A percentile compares a stretch with the other conserved stretches of the same genome.
Evolutionary conservation across 331 rosid genomes (phyloP).

Genomic region (Quercus tomentella): DNA sequence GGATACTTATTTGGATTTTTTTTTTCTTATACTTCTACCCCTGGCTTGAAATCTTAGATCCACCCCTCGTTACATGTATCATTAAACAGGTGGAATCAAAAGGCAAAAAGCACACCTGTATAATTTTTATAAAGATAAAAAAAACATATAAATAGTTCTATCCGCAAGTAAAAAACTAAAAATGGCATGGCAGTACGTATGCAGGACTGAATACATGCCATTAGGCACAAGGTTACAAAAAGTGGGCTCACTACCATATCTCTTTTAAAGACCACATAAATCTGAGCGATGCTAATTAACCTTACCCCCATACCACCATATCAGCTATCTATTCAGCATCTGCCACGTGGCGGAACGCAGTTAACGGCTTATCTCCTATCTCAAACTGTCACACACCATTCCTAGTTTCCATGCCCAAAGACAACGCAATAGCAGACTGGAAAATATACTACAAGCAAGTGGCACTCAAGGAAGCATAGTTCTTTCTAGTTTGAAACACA

Average conservation of each 20-base stretch:
- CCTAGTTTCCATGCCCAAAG: slow-evolving; percentile 15
- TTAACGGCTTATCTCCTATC: slow-evolving; percentile 57
- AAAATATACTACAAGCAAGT: background rate
- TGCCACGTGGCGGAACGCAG: slow-evolving; percentile 47
- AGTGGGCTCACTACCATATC: slow-evolving; percentile 44
- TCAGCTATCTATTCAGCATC: slow-evolving; percentile 34
- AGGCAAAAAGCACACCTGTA: too few relatives aligned
- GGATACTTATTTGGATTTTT: too few relatives aligned
- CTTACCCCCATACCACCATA: slow-evolving; percentile 25
- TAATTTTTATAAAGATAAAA: too few relatives aligned
- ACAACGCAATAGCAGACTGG: slow-evolving; percentile 28
- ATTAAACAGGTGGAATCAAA: too few relatives aligned
- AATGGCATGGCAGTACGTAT: background rate
- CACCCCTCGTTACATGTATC: fast-evolving
- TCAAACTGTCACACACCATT: slow-evolving; percentile 26
- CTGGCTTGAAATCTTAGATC: too few relatives aligned
- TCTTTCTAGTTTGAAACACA: background rate
- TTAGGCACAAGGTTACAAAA: slow-evolving; percentile 16
- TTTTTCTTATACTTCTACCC: too few relatives aligned
- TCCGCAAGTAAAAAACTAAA: background rate
- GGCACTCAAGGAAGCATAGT: background rate
- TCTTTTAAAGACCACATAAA: slow-evolving; percentile 62
- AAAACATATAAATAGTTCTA: too few relatives aligned
- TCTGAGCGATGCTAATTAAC: slow-evolving; percentile 48
- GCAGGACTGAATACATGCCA: background rate